Conservation (phyloP, 1,139 yeast species). For the Saccharomyces hybrid region DNA sequence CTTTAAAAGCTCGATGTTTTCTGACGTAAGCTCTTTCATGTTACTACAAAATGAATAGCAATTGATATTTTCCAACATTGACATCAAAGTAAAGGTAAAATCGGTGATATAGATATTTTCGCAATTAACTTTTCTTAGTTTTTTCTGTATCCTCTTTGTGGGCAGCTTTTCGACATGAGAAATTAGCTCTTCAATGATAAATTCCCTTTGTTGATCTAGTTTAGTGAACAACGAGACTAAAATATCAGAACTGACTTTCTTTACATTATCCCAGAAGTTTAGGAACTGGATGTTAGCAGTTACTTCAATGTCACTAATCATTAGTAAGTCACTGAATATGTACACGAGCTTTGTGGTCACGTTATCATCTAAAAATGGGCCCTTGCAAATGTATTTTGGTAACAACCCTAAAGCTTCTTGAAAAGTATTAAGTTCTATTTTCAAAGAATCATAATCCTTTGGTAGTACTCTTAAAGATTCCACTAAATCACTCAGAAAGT, state of each 20-base stretch:
- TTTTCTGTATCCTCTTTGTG: slow-evolving; percentile 32
- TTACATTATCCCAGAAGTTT: slow-evolving; percentile 23
- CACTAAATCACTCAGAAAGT: slow-evolving; percentile 34
- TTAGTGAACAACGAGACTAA: slow-evolving; percentile 41
- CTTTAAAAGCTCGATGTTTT: slow-evolving; percentile 1
- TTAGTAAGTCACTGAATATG: slow-evolving; percentile 26
- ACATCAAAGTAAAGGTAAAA: slow-evolving; percentile 24
- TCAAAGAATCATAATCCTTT: slow-evolving; percentile 3
- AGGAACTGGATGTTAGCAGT: slow-evolving; percentile 10
- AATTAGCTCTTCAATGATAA: slow-evolving; percentile 55
- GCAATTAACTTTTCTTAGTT: slow-evolving; percentile 16
- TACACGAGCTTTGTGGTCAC: slow-evolving; percentile 25
- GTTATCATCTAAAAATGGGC: slow-evolving; percentile 27
- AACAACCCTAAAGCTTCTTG: slow-evolving; percentile 16
- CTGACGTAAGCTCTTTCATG: not conserved
- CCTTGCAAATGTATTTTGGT: slow-evolving; percentile 19
- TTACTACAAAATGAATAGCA: slow-evolving; percentile 9
- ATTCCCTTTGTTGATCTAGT: slow-evolving; percentile 46
- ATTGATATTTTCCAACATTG: slow-evolving; percentile 22
- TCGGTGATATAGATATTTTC: slow-evolving; percentile 18
- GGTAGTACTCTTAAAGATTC: slow-evolving; percentile 34
- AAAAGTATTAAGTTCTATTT: slow-evolving; percentile 8
- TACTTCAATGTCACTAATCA: slow-evolving; percentile 17
- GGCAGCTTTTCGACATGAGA: slow-evolving; percentile 45
- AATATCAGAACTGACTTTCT: slow-evolving; percentile 34